Conservation (phyloP, 441 rosid species). For the Bruguiera hainesii region DNA sequence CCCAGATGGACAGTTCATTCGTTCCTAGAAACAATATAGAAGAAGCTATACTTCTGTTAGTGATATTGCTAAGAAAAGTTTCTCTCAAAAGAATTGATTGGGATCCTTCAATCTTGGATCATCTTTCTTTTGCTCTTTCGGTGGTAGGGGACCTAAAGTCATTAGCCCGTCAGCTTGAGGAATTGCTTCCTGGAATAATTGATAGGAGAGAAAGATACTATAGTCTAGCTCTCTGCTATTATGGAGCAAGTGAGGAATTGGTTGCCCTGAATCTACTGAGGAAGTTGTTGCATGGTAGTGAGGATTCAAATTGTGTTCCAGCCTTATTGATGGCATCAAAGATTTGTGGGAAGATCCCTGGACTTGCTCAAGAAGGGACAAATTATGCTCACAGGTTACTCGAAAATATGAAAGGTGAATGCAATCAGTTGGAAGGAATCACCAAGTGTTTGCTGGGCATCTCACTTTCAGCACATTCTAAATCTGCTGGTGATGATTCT, state of each 20-base stretch:
- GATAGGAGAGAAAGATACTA: constrained; percentile 53
- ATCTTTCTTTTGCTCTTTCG: constrained; percentile 70
- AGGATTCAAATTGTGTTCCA: constrained; percentile 48
- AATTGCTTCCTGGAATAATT: constrained; percentile 55
- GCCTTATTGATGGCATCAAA: constrained; percentile 73
- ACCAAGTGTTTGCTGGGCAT: constrained; percentile 52
- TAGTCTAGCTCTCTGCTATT: constrained; percentile 61
- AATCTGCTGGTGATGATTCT: constrained; percentile 39
- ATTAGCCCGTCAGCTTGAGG: constrained; percentile 62
- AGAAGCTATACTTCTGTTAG: constrained; percentile 73
- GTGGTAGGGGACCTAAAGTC: constrained; percentile 56
- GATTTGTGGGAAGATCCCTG: constrained; percentile 48
- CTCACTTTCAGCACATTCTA: constrained; percentile 53
- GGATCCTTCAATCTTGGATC: constrained; percentile 80
- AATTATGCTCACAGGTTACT: constrained; percentile 56
- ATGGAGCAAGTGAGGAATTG: constrained; percentile 62
- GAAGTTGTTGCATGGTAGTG: constrained; percentile 49
- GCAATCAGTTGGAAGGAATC: constrained; percentile 47
- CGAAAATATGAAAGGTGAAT: constrained; percentile 36
- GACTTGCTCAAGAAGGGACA: constrained; percentile 62
- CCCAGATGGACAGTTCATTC: constrained; percentile 73
- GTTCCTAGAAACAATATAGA: constrained; percentile 76
- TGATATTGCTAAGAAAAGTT: constrained; percentile 67
- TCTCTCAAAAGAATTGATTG: constrained; percentile 55
- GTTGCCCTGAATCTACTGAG: constrained; percentile 66